These are phyloP conservation scores for Omphalotus guepiniiformis DNA, from an alignment of 768 basidiomycete genomes.

Conservation along the genomic window DNA sequence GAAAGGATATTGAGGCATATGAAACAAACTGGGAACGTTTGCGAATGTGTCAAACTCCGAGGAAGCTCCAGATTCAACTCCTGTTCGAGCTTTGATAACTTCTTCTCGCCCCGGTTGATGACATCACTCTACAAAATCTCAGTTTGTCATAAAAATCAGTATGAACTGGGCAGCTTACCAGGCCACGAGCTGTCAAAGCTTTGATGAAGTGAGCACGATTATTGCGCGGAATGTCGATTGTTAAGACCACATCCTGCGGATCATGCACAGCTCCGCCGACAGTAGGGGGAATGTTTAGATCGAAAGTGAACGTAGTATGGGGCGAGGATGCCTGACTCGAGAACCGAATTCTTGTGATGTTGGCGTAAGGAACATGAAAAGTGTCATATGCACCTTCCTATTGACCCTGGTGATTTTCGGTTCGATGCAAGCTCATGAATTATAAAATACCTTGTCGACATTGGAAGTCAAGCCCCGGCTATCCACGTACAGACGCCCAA, in stretches of 20 bases:
- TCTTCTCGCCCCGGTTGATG: conserved; percentile 10
- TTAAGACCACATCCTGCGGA: neutral
- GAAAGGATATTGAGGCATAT: neutral
- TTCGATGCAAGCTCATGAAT: neutral
- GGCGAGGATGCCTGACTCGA: conserved; percentile 20
- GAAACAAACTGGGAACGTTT: conserved; percentile 1
- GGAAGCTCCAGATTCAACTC: conserved; percentile 10
- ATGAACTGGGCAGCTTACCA: conserved; percentile 4
- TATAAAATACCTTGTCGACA: conserved; percentile 33
- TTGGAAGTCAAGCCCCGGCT: conserved; percentile 47
- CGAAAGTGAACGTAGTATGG: conserved; percentile 25
- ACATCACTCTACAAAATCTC: conserved; percentile 8
- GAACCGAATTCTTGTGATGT: conserved; percentile 24
- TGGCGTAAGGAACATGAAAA: conserved; percentile 39
- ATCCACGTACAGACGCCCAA: conserved; percentile 51
- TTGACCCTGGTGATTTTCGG: conserved; percentile 5
- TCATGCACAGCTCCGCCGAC: conserved; percentile 22
- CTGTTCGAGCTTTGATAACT: conserved; percentile 14
- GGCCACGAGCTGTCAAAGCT: conserved; percentile 12
- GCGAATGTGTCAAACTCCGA: neutral
- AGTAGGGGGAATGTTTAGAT: conserved; percentile 33
- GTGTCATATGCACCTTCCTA: conserved; percentile 51
- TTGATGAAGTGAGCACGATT: conserved; percentile 11
- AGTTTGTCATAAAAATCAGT: neutral
- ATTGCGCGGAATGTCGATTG: neutral